Evolutionary conservation across 1,139 yeast species (phyloP).

Genomic region (Arxiozyma heterogenica): DNA sequence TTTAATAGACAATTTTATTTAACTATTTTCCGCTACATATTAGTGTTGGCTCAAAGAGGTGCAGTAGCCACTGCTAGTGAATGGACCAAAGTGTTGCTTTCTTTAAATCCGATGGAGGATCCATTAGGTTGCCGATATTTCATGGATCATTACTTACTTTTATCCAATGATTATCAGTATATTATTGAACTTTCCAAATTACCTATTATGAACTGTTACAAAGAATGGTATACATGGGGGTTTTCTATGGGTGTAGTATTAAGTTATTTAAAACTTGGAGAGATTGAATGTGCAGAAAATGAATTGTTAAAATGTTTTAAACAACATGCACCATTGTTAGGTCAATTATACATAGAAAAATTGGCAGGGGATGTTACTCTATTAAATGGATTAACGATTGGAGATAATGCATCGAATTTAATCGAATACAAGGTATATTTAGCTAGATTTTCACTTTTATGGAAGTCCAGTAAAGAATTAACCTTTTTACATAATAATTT

Average conservation of each 20-base stretch:
- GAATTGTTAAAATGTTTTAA: conserved; percentile 44
- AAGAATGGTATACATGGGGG: conserved; percentile 67
- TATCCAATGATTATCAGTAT: conserved; percentile 57
- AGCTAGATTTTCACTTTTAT: conserved; percentile 19
- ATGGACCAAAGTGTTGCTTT: conserved; percentile 60
- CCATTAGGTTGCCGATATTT: conserved; percentile 78
- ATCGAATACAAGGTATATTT: conserved; percentile 25
- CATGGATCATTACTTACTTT: conserved; percentile 68
- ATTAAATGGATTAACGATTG: conserved; percentile 5
- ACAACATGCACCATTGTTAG: conserved; percentile 48
- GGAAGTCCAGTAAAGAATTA: conserved; percentile 32
- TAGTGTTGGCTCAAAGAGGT: conserved; percentile 65
- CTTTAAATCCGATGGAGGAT: conserved; percentile 70
- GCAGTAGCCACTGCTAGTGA: conserved; percentile 69
- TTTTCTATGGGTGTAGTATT: conserved; percentile 58
- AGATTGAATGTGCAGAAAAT: conserved; percentile 37
- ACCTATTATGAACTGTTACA: conserved; percentile 48
- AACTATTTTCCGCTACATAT: conserved; percentile 63
- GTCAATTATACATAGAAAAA: conserved; percentile 18
- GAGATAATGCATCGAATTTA: conserved; percentile 25
- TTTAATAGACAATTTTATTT: conserved; percentile 72
- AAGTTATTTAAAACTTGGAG: conserved; percentile 42
- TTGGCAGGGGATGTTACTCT: conserved; percentile 17
- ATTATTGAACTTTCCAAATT: conserved; percentile 48
- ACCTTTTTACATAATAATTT: conserved; percentile 44